These are phyloP conservation scores for Neonectria coccinea DNA, from an alignment of 2,329 filamentous ascomycete genomes.

Conservation along the genomic window DNA sequence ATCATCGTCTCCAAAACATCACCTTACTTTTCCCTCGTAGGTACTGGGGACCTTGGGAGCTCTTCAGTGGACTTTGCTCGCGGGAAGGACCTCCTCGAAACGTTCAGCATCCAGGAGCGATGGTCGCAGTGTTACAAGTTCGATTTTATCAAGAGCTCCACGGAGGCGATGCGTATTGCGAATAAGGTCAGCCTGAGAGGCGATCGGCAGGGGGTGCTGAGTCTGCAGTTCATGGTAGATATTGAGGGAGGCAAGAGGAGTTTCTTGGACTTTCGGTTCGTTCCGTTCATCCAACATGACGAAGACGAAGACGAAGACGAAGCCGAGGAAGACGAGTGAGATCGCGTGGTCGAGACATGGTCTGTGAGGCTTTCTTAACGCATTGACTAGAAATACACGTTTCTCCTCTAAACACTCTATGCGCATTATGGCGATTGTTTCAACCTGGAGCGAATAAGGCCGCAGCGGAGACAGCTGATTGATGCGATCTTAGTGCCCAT, in stretches of 20 bases:
- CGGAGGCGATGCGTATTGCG: constrained; percentile 91
- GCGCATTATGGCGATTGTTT: neutral
- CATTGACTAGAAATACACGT: constrained; percentile 5
- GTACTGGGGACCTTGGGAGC: constrained; percentile 66
- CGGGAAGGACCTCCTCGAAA: constrained; percentile 77
- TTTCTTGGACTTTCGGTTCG: constrained; percentile 86
- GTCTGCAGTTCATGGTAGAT: constrained; percentile 96
- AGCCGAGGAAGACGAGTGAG: constrained; percentile 32
- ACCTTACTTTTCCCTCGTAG: constrained; percentile 81
- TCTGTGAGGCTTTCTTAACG: neutral
- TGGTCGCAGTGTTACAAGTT: constrained; percentile 86
- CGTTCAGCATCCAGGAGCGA: constrained; percentile 71
- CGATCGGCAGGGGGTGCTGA: constrained; percentile 90
- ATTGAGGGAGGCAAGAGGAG: constrained; percentile 76
- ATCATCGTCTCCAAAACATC: constrained; percentile 72
- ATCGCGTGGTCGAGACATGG: neutral
- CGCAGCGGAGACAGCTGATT: neutral
- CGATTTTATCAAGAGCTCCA: constrained; percentile 83
- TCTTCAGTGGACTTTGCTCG: constrained; percentile 75
- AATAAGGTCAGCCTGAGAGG: constrained; percentile 92
- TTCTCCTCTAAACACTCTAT: neutral
- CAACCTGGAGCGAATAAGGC: neutral
- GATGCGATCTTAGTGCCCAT: neutral
- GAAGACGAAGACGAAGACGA: constrained; percentile 54
- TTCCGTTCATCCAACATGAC: constrained; percentile 76